Evolutionary conservation across 495 filamentous ascomycete species (phyloP), one percentile per base, ranked within the genome.

Genomic region (Aspergillus egyptiacus): DNA sequence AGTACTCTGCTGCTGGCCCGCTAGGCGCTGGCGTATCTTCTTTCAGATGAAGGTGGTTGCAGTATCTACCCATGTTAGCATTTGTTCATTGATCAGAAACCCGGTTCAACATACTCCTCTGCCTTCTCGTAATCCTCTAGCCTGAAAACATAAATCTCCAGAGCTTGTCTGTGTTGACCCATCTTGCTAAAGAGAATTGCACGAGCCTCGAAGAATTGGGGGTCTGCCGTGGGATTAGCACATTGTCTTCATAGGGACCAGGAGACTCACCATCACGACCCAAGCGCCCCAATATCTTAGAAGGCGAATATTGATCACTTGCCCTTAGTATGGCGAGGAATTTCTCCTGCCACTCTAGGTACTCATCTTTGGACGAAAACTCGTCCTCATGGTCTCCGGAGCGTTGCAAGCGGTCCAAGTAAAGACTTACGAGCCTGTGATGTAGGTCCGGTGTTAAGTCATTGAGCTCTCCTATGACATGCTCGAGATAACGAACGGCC

Each of bases 131-230:
- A 87, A 61, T 93, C 85, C 48, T 86, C 68, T 48, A 99, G 75
- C 57, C 91, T 91, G 70, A 96, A 99, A 10, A 97, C 91, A 61
- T 96, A 99, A 19, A 97, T 95, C 64, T 91, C 85, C 17, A 99
- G 67, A 0, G 94, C 91, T 63, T 96, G 89, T 61, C 88, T 86
- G 67, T 99, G 91, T 49, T 90, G 86, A 7, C 87, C 89, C 87
- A 99, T 95, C 56, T 94, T 94, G 65, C 88, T 89, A 24, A 97
- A 82, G 7, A 97, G 83, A 25, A 96, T 84, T 17, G 94, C 94
- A 43, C 90, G 83, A 4, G 89, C 84, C 65, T 97, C 93, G 68
- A 85, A 95, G 62, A 93, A 94, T 11, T 81, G 74, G 1, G 90
- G 78, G 63, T 95, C 89, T 91, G 48, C 25, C 34, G 37, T 45